These are phyloP conservation scores for Porpolomopsis calyptriformis DNA, from an alignment of 768 basidiomycete genomes.

Conservation along the genomic window DNA sequence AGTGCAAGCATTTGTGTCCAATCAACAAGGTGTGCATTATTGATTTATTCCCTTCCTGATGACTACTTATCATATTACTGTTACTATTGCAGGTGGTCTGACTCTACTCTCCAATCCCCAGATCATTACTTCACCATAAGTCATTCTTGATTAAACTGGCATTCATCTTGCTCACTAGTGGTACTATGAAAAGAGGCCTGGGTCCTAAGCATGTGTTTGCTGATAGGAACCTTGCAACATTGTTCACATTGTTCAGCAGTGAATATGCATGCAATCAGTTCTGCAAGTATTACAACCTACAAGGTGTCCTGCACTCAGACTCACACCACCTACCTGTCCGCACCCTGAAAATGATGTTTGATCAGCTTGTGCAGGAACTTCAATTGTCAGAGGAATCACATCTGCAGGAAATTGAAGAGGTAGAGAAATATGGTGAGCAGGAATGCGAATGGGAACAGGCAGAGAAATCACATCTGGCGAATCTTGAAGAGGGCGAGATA, in stretches of 20 bases:
- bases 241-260: neutral
- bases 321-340: neutral
- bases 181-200: neutral
- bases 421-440: neutral
- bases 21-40: conserved; percentile 17
- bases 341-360: neutral
- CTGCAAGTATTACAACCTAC: conserved; percentile 2
- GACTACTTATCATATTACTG: neutral
- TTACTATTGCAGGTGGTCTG: neutral
- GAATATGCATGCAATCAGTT: conserved; percentile 5
- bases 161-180: neutral
- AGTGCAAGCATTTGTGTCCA: conserved; percentile 15
- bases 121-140: conserved; percentile 5
- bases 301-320: neutral
- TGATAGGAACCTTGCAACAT: neutral
- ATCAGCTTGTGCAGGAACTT: neutral
- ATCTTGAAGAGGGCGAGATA: too few species aligned
- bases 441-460: too few species aligned
- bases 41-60: neutral
- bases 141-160: neutral
- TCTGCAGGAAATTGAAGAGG: neutral
- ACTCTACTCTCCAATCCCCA: conserved; percentile 6
- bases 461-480: too few species aligned
- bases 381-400: neutral
- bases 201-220: conserved; percentile 1